phyloP scores from a whole-genome alignment of 2,329 filamentous ascomycete genomes.

The Fusarium phyllophilum region DNA sequence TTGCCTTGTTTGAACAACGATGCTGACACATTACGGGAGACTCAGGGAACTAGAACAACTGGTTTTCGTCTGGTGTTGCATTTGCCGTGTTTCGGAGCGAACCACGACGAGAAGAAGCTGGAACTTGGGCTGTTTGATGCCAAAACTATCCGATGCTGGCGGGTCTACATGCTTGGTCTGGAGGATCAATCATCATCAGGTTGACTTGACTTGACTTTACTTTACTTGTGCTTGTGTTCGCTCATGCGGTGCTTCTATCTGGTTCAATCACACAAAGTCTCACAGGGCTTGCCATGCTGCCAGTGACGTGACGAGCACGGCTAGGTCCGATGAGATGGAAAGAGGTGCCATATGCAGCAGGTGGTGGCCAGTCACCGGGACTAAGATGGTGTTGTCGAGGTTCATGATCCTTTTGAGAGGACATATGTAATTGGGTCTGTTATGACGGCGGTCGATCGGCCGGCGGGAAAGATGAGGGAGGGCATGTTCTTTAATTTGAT shows the following conservation, averaged over 20 bases:
- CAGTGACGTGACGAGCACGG: conserved; percentile 1
- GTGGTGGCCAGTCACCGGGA: conserved; percentile 16
- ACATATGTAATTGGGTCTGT: not conserved
- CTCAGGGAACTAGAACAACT: not conserved
- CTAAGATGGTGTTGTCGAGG: conserved; percentile 20
- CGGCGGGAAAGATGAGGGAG: conserved; percentile 1
- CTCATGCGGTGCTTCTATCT: conserved; percentile 3
- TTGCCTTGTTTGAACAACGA: conserved; percentile 10
- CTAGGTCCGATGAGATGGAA: not conserved
- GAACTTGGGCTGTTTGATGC: not conserved
- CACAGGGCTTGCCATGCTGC: conserved; percentile 5
- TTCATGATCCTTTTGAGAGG: conserved; percentile 1
- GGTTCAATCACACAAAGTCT: not conserved
- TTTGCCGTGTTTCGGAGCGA: not conserved
- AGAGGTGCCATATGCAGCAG: conserved; percentile 20
- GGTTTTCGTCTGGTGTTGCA: not conserved
- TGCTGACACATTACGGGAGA: conserved; percentile 9
- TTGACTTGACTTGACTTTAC: not conserved
- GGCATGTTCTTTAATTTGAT: not conserved
- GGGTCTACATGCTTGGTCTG: not conserved
- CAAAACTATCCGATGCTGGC: not conserved
- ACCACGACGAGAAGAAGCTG: not conserved
- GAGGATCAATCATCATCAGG: not conserved
- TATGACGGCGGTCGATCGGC: conserved; percentile 24
- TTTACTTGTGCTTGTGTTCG: not conserved